A percentile compares a stretch with the other conserved stretches of the same genome.
phyloP scores from a whole-genome alignment of 2,329 filamentous ascomycete species.

The Curvularia spicifera region DNA sequence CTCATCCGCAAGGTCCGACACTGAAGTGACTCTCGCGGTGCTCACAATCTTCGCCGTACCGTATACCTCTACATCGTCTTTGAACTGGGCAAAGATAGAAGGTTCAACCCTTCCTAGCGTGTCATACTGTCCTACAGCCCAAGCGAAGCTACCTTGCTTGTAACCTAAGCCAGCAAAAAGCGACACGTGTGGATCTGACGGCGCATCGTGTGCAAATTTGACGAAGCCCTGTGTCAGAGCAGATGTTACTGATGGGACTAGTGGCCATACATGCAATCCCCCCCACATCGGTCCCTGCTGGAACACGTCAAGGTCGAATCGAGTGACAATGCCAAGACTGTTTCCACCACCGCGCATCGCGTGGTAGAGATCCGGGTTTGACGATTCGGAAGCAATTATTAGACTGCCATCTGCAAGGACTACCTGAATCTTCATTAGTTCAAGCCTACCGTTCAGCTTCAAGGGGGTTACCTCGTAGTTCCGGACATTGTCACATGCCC shows the following conservation, averaged over 20 bases:
- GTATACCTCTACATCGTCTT: slow-evolving; percentile 1
- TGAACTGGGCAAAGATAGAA: slow-evolving; percentile 7
- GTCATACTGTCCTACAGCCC: slow-evolving; percentile 3
- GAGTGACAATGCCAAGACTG: slow-evolving; percentile 38
- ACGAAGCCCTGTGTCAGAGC: slow-evolving; percentile 3
- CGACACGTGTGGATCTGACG: slow-evolving; percentile 2
- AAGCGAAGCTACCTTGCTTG: slow-evolving; percentile 7
- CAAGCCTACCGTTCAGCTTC: background rate
- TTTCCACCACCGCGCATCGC: slow-evolving; percentile 42
- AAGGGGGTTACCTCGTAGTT: slow-evolving; percentile 33
- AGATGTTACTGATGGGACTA: slow-evolving; percentile 1
- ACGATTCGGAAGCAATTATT: slow-evolving; percentile 24
- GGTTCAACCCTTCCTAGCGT: slow-evolving; percentile 3
- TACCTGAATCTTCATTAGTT: background rate
- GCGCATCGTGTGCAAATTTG: slow-evolving; percentile 2
- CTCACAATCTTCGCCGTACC: slow-evolving; percentile 7
- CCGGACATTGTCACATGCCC: slow-evolving; percentile 42
- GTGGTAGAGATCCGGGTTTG: slow-evolving; percentile 48
- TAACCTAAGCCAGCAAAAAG: slow-evolving; percentile 7
- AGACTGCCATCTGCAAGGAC: slow-evolving; percentile 26
- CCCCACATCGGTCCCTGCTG: slow-evolving; percentile 26
- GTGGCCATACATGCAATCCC: slow-evolving; percentile 4
- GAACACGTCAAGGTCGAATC: slow-evolving; percentile 20
- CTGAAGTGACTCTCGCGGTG: slow-evolving; percentile 7
- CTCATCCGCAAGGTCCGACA: slow-evolving; percentile 5